These are phyloP conservation scores for Gamarada debralockiae DNA, from an alignment of 495 filamentous ascomycete genomes.

Conservation along the genomic window DNA sequence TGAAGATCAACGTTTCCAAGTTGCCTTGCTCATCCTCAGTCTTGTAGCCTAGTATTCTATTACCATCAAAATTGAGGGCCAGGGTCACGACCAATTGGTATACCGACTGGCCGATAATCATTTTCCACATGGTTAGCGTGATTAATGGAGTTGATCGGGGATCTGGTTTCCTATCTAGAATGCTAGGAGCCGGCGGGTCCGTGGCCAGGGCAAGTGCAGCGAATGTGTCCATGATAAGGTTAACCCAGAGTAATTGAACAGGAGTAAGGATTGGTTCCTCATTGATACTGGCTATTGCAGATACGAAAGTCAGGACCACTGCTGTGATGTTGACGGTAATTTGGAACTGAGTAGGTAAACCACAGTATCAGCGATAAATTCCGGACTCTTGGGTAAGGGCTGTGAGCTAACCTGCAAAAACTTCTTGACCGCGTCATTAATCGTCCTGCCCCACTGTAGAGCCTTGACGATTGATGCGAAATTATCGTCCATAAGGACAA, in stretches of 20 bases:
- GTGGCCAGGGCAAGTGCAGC: slow-evolving; percentile 84
- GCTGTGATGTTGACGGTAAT: slow-evolving; percentile 90
- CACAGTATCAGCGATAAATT: too few relatives aligned
- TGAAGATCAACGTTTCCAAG: slow-evolving; percentile 78
- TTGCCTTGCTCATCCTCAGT: slow-evolving; percentile 44
- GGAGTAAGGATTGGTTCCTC: slow-evolving; percentile 73
- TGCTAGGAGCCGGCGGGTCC: slow-evolving; percentile 73
- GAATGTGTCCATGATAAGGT: slow-evolving; percentile 92
- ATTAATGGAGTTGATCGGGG: slow-evolving; percentile 72
- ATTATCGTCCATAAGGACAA: slow-evolving; percentile 90
- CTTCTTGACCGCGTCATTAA: slow-evolving; percentile 87
- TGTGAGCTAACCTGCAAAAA: slow-evolving; percentile 71
- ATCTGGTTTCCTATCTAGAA: slow-evolving; percentile 76
- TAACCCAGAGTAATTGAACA: slow-evolving; percentile 88
- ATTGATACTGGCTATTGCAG: slow-evolving; percentile 62
- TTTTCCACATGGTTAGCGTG: slow-evolving; percentile 90
- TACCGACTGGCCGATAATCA: slow-evolving; percentile 83
- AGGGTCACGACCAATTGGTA: slow-evolving; percentile 80
- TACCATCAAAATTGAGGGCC: slow-evolving; percentile 69
- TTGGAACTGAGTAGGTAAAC: too few relatives aligned
- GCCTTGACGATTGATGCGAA: slow-evolving; percentile 86
- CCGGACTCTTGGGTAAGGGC: too few relatives aligned
- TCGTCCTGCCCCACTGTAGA: slow-evolving; percentile 83
- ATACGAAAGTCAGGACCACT: slow-evolving; percentile 77
- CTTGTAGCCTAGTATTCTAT: slow-evolving; percentile 49